These are phyloP conservation scores for Penicillium polonicum DNA, from an alignment of 2,329 filamentous ascomycete species.

Conservation along the genomic window DNA sequence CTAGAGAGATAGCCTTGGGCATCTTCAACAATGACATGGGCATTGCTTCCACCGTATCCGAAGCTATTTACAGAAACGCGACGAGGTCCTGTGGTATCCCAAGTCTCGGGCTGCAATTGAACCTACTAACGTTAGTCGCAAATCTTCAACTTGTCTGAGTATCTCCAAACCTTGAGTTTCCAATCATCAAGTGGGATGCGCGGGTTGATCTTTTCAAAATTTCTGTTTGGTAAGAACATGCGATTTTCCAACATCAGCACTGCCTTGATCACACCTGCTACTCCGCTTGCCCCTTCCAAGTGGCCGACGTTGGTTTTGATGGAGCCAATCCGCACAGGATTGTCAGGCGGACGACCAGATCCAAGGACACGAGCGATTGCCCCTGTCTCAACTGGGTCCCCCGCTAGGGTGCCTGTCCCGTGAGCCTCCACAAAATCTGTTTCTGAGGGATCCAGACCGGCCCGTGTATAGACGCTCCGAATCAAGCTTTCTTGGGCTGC, in stretches of 20 bases:
- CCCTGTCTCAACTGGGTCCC: conserved; percentile 30
- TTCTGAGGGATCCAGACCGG: conserved; percentile 22
- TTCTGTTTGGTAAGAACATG: conserved; percentile 45
- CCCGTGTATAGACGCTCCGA: conserved; percentile 26
- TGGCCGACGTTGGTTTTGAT: conserved; percentile 31
- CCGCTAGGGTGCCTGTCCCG: conserved; percentile 33
- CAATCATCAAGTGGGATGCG: conserved; percentile 37
- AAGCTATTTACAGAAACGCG: conserved; percentile 41
- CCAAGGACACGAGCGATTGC: conserved; percentile 28
- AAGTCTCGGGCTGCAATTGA: conserved; percentile 6
- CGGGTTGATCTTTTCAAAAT: conserved; percentile 43
- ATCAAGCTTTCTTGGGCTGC: conserved; percentile 36
- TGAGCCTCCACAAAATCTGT: conserved; percentile 29
- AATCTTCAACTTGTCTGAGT: background rate
- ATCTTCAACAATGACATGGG: conserved; percentile 44
- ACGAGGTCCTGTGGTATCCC: conserved; percentile 5
- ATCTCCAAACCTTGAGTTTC: conserved; percentile 33
- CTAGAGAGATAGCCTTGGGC: conserved; percentile 10
- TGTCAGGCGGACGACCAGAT: conserved; percentile 7
- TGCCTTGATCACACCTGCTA: conserved; percentile 41
- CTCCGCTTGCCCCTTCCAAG: conserved; percentile 27
- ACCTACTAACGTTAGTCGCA: conserved; percentile 7
- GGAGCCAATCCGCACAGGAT: conserved; percentile 23
- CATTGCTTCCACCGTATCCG: conserved; percentile 50
- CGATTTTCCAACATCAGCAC: conserved; percentile 46